Evolutionary conservation across 2,329 filamentous ascomycete species (phyloP).

Genomic region (Ramularia endophylla): DNA sequence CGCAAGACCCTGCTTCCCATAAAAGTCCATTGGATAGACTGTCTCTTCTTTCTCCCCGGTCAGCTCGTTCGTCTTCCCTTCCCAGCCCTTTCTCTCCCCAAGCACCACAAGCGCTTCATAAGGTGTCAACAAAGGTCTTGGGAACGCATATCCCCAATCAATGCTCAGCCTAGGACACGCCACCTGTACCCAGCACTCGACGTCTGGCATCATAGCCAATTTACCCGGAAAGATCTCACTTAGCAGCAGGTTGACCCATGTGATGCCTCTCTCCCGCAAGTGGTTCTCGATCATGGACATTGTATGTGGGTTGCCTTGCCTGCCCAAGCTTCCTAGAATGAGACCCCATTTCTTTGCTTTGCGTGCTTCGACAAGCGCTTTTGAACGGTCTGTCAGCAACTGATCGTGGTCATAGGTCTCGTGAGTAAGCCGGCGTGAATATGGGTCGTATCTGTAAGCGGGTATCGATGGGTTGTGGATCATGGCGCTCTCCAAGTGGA

Average conservation of each 20-base stretch:
- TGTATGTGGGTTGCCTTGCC: conserved; percentile 93
- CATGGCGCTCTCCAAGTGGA: conserved; percentile 98
- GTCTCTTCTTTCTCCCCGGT: conserved; percentile 16
- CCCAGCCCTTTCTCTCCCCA: conserved; percentile 63
- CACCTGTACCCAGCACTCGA: conserved; percentile 98
- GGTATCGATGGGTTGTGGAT: conserved; percentile 91
- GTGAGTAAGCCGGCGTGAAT: conserved; percentile 82
- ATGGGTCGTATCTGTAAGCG: conserved; percentile 95
- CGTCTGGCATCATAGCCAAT: conserved; percentile 82
- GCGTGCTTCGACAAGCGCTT: conserved; percentile 70
- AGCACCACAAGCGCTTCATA: conserved; percentile 94
- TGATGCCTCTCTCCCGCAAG: conserved; percentile 64
- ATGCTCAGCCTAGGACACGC: conserved; percentile 96
- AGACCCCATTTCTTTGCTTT: conserved; percentile 85
- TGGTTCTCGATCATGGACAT: conserved; percentile 78
- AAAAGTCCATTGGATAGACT: conserved; percentile 94
- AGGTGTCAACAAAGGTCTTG: conserved; percentile 79
- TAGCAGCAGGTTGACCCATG: conserved; percentile 77
- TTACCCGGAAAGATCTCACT: conserved; percentile 97
- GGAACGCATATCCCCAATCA: conserved; percentile 97
- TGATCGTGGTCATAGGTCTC: conserved; percentile 90
- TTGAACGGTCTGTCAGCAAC: conserved; percentile 73
- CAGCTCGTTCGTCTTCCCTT: conserved; percentile 15
- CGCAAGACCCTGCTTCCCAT: conserved; percentile 84
- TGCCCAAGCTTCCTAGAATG: conserved; percentile 84